phyloP scores from a whole-genome alignment of 2,329 filamentous ascomycete species.

The Basipetospora sp. region DNA sequence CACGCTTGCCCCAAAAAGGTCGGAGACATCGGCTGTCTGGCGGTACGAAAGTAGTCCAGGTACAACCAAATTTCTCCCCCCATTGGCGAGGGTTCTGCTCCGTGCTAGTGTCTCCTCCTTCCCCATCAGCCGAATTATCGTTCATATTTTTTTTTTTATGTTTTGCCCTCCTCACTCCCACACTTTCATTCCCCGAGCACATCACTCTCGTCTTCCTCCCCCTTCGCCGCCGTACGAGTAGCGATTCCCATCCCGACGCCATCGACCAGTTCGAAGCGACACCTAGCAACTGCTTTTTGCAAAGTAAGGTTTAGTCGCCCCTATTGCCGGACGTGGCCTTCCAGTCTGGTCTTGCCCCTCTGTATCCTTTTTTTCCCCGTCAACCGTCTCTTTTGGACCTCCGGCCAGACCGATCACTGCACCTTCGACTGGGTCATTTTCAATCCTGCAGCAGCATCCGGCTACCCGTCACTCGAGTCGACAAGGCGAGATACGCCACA shows the following conservation, averaged over 20 bases:
- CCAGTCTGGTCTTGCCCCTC: slow-evolving; percentile 2
- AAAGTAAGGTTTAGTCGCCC: background rate
- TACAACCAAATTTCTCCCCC: slow-evolving; percentile 4
- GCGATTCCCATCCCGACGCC: background rate
- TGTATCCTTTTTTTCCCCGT: background rate
- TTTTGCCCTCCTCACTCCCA: slow-evolving; percentile 6
- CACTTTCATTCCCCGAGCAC: slow-evolving; percentile 4
- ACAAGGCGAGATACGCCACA: background rate
- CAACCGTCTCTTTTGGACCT: too few species aligned
- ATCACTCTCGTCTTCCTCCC: background rate
- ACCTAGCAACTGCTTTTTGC: background rate
- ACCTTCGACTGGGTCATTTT: too few species aligned
- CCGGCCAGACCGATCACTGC: too few species aligned
- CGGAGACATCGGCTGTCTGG: background rate
- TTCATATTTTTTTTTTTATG: slow-evolving; percentile 7
- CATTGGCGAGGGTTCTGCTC: slow-evolving; percentile 5
- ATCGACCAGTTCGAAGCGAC: slow-evolving; percentile 1
- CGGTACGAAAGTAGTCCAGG: background rate
- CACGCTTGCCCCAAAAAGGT: too few species aligned
- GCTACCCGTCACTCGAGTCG: background rate
- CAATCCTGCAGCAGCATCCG: background rate
- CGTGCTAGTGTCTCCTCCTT: slow-evolving; percentile 6
- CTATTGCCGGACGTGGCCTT: background rate
- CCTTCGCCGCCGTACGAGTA: background rate
- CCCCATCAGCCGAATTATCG: slow-evolving; percentile 6